A percentile compares a stretch with the other conserved stretches of the same genome.
Conservation (phyloP, 2,329 filamentous ascomycete species). For the Cladophialophora yegresii region DNA sequence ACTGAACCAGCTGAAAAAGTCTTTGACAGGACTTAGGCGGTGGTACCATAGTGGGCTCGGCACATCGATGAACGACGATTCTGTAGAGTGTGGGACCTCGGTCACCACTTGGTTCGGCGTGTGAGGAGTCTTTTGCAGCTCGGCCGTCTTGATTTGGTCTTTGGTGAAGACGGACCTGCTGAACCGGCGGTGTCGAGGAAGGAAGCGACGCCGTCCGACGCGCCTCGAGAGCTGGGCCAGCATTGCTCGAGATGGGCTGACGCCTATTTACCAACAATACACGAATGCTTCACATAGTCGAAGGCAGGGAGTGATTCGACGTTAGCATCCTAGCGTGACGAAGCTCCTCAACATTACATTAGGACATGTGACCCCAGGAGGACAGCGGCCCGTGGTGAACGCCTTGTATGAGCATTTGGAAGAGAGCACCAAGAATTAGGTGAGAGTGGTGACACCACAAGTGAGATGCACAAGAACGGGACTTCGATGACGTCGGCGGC, state of each 20-base stretch:
- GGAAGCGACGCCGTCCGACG: conserved; percentile 2
- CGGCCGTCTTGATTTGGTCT: conserved; percentile 32
- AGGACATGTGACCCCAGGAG: background rate
- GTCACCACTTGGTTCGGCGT: conserved; percentile 31
- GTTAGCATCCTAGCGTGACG: background rate
- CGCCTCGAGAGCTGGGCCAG: background rate
- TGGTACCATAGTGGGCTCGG: conserved; percentile 36
- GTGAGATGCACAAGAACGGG: no score
- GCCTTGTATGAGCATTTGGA: background rate
- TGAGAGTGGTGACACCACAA: background rate
- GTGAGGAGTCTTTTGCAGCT: conserved; percentile 32
- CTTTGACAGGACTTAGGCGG: conserved; percentile 34
- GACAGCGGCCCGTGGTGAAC: background rate
- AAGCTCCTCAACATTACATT: background rate
- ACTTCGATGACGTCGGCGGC: background rate
- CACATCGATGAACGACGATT: conserved; percentile 29
- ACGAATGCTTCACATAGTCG: background rate
- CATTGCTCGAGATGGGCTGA: conserved; percentile 3
- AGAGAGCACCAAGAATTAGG: background rate
- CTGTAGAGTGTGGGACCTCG: conserved; percentile 30
- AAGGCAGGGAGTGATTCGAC: background rate
- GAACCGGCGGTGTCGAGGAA: conserved; percentile 14
- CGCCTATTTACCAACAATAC: no score
- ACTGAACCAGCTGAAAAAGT: conserved; percentile 38
- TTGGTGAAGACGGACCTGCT: conserved; percentile 28